Evolutionary conservation across 1,284 basidiomycete species (phyloP).

Genomic region (Microbotryum scabiosae): DNA sequence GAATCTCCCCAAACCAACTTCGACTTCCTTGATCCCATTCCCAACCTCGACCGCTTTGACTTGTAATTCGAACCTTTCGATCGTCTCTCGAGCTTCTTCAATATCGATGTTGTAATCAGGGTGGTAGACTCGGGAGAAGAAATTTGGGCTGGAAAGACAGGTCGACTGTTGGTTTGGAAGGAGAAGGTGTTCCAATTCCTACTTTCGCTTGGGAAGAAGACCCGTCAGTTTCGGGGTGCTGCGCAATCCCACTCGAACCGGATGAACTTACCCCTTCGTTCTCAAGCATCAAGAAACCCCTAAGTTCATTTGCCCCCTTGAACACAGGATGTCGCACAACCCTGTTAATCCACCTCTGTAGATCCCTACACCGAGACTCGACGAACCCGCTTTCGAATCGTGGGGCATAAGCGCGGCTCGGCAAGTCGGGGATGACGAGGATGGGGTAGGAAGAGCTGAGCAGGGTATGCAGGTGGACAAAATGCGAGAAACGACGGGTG

Average conservation of each 20-base stretch:
- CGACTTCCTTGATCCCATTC: constrained; percentile 31
- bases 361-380: constrained; percentile 65
- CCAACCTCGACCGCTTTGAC: constrained; percentile 56
- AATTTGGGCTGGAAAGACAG: constrained; percentile 34
- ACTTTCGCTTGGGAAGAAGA: not conserved
- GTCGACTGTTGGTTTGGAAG: not conserved
- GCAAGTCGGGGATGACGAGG: constrained; percentile 66
- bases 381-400: constrained; percentile 71
- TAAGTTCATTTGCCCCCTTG: constrained; percentile 67
- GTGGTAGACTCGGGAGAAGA: constrained; percentile 71
- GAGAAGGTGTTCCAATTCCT: constrained; percentile 6
- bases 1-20: constrained; percentile 51
- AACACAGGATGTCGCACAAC: constrained; percentile 68
- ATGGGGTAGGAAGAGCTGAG: constrained; percentile 59
- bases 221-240: not conserved
- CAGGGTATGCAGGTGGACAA: constrained; percentile 63
- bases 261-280: constrained; percentile 12
- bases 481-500: constrained; percentile 71
- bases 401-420: constrained; percentile 71
- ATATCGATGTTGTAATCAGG: constrained; percentile 72
- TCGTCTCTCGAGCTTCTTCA: constrained; percentile 39
- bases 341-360: constrained; percentile 64
- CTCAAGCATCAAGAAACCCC: constrained; percentile 71
- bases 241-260: not conserved
- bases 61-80: constrained; percentile 56